phyloP scores from a whole-genome alignment of 345 rosid genomes.

The Bruguiera gymnorhiza region DNA sequence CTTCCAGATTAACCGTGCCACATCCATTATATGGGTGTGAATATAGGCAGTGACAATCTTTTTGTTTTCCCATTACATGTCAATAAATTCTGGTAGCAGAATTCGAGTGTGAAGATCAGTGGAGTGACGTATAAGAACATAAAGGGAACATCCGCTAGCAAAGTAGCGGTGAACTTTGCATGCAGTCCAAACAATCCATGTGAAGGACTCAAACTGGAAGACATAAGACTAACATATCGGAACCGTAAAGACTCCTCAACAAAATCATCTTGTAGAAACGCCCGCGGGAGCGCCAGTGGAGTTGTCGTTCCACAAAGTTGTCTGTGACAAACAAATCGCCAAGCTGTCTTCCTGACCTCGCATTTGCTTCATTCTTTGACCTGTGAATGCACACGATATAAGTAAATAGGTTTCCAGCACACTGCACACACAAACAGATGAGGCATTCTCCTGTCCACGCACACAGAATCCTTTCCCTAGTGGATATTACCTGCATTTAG shows the following conservation, averaged over 20 bases:
- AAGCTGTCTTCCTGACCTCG: neutral
- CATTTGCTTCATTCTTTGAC: neutral
- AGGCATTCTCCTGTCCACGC: too few relatives aligned
- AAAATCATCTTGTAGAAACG: constrained; percentile 22
- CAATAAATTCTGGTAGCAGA: too few relatives aligned
- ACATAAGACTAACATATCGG: constrained; percentile 23
- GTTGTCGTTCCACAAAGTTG: constrained; percentile 14
- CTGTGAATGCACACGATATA: too few relatives aligned
- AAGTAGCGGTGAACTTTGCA: constrained; percentile 22
- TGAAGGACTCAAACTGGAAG: constrained; percentile 19
- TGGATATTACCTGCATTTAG: too few relatives aligned
- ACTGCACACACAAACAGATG: too few relatives aligned
- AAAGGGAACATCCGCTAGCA: constrained; percentile 32
- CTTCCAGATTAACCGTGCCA: too few relatives aligned
- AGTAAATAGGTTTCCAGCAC: too few relatives aligned
- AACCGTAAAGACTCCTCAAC: neutral
- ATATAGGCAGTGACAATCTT: too few relatives aligned
- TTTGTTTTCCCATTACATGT: too few relatives aligned
- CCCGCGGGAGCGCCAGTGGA: constrained; percentile 18
- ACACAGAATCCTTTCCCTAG: too few relatives aligned
- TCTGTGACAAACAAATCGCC: neutral
- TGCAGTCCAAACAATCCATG: constrained; percentile 34
- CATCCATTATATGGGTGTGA: too few relatives aligned
- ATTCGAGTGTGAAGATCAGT: constrained; percentile 30
- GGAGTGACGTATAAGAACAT: constrained; percentile 29